phyloP scores from a whole-genome alignment of 1,284 basidiomycete species.

The Melanopsichium pennsylvanicum region DNA sequence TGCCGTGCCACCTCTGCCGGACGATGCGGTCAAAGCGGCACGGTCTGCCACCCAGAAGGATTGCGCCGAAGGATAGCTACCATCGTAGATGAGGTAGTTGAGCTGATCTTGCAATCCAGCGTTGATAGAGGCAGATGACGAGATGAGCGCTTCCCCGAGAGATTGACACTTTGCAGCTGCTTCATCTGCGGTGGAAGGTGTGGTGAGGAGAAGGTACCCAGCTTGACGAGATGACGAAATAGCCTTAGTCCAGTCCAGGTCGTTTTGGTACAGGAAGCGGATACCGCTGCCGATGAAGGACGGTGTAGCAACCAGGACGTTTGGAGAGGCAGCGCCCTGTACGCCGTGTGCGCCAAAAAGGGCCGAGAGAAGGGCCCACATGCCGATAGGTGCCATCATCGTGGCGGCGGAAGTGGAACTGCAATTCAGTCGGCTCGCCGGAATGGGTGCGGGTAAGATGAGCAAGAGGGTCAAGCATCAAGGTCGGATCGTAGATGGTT shows the following conservation, averaged over 20 bases:
- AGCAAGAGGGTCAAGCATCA: too few relatives aligned
- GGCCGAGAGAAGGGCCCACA: background rate
- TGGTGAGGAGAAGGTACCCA: conserved; percentile 43
- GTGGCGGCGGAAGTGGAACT: too few relatives aligned
- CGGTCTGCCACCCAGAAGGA: conserved; percentile 19
- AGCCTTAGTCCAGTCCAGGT: conserved; percentile 44
- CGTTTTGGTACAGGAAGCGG: conserved; percentile 53
- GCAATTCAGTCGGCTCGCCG: too few relatives aligned
- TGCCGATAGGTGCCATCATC: too few relatives aligned
- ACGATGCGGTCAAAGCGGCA: conserved; percentile 5
- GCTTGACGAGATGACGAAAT: conserved; percentile 25
- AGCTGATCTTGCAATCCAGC: conserved; percentile 32
- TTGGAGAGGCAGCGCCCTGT: background rate
- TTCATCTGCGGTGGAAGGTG: conserved; percentile 13
- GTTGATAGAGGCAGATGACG: conserved; percentile 12
- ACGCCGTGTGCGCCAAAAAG: background rate
- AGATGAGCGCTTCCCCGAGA: conserved; percentile 37
- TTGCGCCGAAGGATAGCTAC: conserved; percentile 17
- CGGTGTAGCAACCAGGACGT: background rate
- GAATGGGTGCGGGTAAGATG: too few relatives aligned
- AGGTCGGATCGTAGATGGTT: too few relatives aligned
- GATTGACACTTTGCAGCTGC: conserved; percentile 30
- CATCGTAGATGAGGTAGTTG: conserved; percentile 22
- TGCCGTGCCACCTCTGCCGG: background rate
- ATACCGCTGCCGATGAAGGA: conserved; percentile 18